Percentiles rank a stretch among this genome's conserved stretches.
phyloP scores from a whole-genome alignment of 768 basidiomycete genomes.

The Xerocomus brunneocitrinus region DNA sequence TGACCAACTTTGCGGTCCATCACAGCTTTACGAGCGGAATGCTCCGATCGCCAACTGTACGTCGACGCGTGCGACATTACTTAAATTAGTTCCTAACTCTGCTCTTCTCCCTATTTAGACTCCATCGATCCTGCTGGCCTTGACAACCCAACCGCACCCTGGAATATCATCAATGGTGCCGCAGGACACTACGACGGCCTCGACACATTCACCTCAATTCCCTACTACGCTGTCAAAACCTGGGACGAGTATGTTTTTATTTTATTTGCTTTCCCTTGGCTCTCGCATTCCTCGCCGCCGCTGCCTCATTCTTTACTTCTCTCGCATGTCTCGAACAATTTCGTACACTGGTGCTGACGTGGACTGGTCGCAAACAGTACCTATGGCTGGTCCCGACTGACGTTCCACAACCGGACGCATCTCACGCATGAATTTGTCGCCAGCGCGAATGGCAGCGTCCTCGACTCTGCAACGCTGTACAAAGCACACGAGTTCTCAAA shows the following conservation, averaged over 20 bases:
- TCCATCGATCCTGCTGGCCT: constrained; percentile 20
- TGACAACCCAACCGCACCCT: constrained; percentile 21
- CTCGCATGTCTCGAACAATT: too few relatives aligned
- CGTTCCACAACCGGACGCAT: constrained; percentile 28
- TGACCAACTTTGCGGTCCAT: neutral
- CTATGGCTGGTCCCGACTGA: constrained; percentile 28
- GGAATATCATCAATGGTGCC: constrained; percentile 28
- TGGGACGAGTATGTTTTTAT: constrained; percentile 11
- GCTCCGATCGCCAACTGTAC: constrained; percentile 24
- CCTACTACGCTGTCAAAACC: constrained; percentile 8
- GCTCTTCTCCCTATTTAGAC: constrained; percentile 2
- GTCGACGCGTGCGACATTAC: too few relatives aligned
- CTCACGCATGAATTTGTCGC: constrained; percentile 28
- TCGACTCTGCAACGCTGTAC: constrained; percentile 24
- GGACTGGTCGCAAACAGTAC: neutral
- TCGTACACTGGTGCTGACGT: neutral
- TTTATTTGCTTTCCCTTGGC: too few relatives aligned
- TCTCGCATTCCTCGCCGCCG: too few relatives aligned
- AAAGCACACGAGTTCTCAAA: constrained; percentile 16
- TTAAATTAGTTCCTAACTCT: too few relatives aligned
- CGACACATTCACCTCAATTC: constrained; percentile 1
- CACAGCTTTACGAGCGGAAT: constrained; percentile 25
- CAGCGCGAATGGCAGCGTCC: constrained; percentile 25
- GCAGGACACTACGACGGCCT: constrained; percentile 28
- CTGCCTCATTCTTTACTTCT: too few relatives aligned